Evolutionary conservation across 2,329 filamentous ascomycete species (phyloP), one percentile per base, ranked within the genome.

Genomic region (Monilinia polystroma): DNA sequence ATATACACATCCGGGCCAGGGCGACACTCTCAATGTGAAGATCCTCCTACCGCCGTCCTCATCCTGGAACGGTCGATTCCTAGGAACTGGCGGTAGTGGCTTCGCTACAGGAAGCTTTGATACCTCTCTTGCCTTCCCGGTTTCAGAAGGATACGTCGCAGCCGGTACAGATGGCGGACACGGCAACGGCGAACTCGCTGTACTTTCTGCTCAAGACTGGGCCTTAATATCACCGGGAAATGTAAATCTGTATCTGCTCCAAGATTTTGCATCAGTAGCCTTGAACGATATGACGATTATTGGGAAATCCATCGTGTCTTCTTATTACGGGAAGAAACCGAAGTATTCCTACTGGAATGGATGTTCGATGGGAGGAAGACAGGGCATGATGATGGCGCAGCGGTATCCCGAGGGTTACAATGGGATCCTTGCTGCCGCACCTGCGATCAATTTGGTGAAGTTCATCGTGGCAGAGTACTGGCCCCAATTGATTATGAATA

Each of bases 391-490:
- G 73, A 62, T 73, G 12, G 78, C 78, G 3, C 78, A 81, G 65
- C 68, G 74, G 5, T 80, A 76, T 64, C 77, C 79, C 1, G 64
- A 72, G 0, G 71, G 73, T 3, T 81, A 77, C 58, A 75, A 81
- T 70, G 79, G 80, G 14, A 80, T 81, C 57, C 57, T 79, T 4
- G 78, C 80, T 5, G 69, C 65, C 4, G 76, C 78, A 0, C 79
- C 80, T 7, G 79, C 77, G 0, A 74, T 79, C 29, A 77, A 80
- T 10, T 66, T 55, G 55, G 35, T 14, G 8, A 7, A 60, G 4
- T 53, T 60, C 1, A 1, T 51, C 3, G n/a, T 26, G 1, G 3
- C 55, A 1, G 5, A 18, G 2, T 66, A 63, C 66, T 66, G 64
- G 63, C 53, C 38, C 32, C 64, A 20, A 38, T 68, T 49, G 11